These are phyloP conservation scores for Lyophyllum atratum DNA, from an alignment of 768 basidiomycete genomes.

Conservation along the genomic window DNA sequence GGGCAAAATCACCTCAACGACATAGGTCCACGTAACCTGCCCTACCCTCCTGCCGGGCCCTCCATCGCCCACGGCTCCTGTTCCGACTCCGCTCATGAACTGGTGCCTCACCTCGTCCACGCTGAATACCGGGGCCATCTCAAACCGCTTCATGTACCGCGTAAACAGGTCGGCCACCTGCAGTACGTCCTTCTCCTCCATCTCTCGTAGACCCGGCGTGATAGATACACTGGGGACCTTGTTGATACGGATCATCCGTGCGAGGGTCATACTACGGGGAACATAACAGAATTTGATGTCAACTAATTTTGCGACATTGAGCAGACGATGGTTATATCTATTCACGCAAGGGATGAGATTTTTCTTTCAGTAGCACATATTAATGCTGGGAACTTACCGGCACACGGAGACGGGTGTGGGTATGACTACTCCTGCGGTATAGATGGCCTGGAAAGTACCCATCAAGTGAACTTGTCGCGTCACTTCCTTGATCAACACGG, in stretches of 20 bases:
- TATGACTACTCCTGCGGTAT: slow-evolving; percentile 91
- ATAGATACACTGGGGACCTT: slow-evolving; percentile 57
- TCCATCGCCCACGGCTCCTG: slow-evolving; percentile 50
- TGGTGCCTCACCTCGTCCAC: slow-evolving; percentile 84
- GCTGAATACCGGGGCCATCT: slow-evolving; percentile 73
- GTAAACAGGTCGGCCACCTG: slow-evolving; percentile 70
- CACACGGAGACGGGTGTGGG: slow-evolving; percentile 93
- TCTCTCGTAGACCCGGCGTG: slow-evolving; percentile 78
- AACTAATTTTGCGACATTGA: slow-evolving; percentile 91
- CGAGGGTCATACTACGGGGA: slow-evolving; percentile 84
- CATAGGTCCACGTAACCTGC: slow-evolving; percentile 96
- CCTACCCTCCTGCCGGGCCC: slow-evolving; percentile 57
- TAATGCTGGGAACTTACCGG: slow-evolving; percentile 47
- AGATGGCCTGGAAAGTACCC: slow-evolving; percentile 95
- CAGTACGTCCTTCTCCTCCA: slow-evolving; percentile 77
- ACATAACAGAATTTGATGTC: slow-evolving; percentile 89
- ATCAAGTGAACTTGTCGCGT: slow-evolving; percentile 89
- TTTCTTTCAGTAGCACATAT: background rate
- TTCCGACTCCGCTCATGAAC: slow-evolving; percentile 83
- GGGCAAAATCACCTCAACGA: slow-evolving; percentile 73
- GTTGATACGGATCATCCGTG: slow-evolving; percentile 82
- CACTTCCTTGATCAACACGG: slow-evolving; percentile 96
- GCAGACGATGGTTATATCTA: slow-evolving; percentile 89
- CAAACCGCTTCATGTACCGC: slow-evolving; percentile 84
- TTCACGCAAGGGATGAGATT: slow-evolving; percentile 9